phyloP scores from a whole-genome alignment of 345 rosid species.

The Mangifera indica region DNA sequence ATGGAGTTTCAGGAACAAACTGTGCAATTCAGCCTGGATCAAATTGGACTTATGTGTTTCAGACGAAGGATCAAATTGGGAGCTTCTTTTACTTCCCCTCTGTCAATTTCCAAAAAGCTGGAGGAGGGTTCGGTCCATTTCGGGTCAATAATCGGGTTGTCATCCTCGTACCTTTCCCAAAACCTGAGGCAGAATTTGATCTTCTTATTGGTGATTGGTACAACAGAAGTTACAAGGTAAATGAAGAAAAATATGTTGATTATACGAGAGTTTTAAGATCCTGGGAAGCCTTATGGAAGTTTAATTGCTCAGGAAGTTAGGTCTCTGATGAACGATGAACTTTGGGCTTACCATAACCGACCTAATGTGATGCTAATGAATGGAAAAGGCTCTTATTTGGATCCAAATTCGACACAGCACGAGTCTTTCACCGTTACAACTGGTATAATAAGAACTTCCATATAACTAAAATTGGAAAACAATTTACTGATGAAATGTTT shows the following conservation, averaged over 20 bases:
- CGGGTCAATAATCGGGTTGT: slow-evolving; percentile 49
- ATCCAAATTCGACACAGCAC: slow-evolving; percentile 6
- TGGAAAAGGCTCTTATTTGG: slow-evolving; percentile 31
- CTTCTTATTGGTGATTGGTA: slow-evolving; percentile 83
- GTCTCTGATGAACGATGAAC: slow-evolving; percentile 3
- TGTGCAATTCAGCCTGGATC: slow-evolving; percentile 68
- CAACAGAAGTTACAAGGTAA: slow-evolving; percentile 38
- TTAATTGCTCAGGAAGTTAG: slow-evolving; percentile 7
- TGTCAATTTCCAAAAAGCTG: slow-evolving; percentile 60
- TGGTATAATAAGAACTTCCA: slow-evolving; percentile 22
- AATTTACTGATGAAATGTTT: not conserved
- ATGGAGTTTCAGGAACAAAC: slow-evolving; percentile 73
- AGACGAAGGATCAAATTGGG: slow-evolving; percentile 78
- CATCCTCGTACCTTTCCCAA: slow-evolving; percentile 55
- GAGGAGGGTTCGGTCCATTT: slow-evolving; percentile 69
- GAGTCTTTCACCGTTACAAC: slow-evolving; percentile 31
- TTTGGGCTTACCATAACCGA: not conserved
- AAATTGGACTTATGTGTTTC: slow-evolving; percentile 70
- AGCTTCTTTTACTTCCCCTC: slow-evolving; percentile 70
- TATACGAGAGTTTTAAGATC: no score
- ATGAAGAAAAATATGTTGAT: no score
- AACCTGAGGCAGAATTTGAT: slow-evolving; percentile 61
- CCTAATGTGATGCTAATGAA: slow-evolving; percentile 40
- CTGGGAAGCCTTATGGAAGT: no score
- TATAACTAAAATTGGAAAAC: no score